Base-by-base conservation (phyloP, 2,329 filamentous ascomycete genomes). In the Nothomitra cinnamomea region DNA sequence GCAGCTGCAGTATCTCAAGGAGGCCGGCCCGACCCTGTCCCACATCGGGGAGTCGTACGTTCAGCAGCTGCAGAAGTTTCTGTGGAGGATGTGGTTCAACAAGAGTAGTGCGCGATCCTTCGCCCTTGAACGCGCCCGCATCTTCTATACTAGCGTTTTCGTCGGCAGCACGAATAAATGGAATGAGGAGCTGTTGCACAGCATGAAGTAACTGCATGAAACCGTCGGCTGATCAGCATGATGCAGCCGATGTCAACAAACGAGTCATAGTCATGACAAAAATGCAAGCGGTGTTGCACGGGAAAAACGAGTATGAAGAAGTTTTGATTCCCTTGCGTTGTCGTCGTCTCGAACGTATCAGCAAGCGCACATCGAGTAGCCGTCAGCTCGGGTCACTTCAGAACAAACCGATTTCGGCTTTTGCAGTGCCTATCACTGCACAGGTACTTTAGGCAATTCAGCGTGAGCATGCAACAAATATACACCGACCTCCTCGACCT, bases 1-100 rank as follows among this genome's bases (percentile, higher is more conserved):
- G 74, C 56, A 80, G 77, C 59, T 80, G 71, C 47, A 94, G 75
- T 2, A 79, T 78, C 35, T 79, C 74, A 25, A 95, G 70, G 32
- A 95, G 70, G 0, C 89, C 90, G 43, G 85, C 77, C 60, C 84
- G 84, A 1, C 82, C 83, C 57, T 70, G 71, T 6, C 78, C 81
- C 2, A 66, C 68, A 1, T 68, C 61, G 0, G 83, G 80, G 4
- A 87, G 69, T 5, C 65, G 60, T 6, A 72, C 58, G 42, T 67
- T 61, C 1, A 76, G 67, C 41, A 86, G 70, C 10, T 74, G 68
- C 57, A 83, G 69, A 51, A 78, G 71, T 45, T 76, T 70, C 38
- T 76, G 72, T 0, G 83, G 83, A 53, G 71, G 74, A 58, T 78
- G 72, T 12, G 75, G 68, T 57, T 86, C 74, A 1, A 87, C 77